Conservation (phyloP, 305 asterid species). For the Solanum hybrid region DNA sequence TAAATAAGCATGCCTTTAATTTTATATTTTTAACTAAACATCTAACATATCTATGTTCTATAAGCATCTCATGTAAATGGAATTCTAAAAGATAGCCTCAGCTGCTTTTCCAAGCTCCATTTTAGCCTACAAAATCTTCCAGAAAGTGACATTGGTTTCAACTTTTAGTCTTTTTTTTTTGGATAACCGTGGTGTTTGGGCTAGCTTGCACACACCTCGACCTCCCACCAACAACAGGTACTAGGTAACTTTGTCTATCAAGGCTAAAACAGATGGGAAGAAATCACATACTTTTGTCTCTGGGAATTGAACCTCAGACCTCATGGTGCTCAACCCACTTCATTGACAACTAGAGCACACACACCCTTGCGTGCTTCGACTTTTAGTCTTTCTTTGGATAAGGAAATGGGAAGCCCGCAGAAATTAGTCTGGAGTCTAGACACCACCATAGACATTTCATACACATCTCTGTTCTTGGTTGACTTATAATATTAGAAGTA, state of each 20-base stretch:
- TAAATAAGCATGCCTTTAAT: background rate
- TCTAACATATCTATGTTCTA: background rate
- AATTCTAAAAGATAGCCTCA: background rate
- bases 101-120: background rate
- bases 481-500: background rate
- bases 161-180: background rate
- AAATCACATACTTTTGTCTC: background rate
- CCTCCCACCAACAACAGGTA: background rate
- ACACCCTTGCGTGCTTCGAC: background rate
- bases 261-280: background rate
- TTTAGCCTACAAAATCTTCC: background rate
- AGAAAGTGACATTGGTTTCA: background rate
- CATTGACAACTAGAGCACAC: background rate
- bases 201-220: background rate
- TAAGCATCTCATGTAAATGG: background rate
- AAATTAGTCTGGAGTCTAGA: background rate
- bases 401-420: background rate
- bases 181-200: background rate
- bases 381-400: background rate
- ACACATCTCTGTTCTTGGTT: background rate
- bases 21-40: background rate
- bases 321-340: background rate
- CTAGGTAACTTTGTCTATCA: background rate
- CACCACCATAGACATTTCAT: background rate
- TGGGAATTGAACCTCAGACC: background rate